Evolutionary conservation across 148 eudicot species (phyloP).

Genomic region (Suaeda aralocaspica): DNA sequence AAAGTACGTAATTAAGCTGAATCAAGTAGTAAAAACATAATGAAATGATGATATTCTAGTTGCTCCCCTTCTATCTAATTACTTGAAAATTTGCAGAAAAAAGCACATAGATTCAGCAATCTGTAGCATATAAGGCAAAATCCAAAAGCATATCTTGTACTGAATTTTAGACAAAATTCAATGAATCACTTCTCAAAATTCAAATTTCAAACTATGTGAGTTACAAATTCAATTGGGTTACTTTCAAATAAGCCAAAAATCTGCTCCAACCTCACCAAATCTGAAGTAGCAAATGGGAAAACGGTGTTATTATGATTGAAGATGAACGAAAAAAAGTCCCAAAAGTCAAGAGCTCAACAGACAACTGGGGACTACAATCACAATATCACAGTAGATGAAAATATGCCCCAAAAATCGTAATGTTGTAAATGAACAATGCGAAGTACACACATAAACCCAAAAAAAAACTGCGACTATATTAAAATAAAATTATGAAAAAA

Average conservation of each 20-base stretch:
- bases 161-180: constrained; percentile 4
- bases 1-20: constrained; percentile 13
- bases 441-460: constrained; percentile 7
- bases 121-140: neutral
- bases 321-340: constrained; percentile 16
- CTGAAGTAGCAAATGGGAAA: constrained; percentile 7
- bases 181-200: constrained; percentile 17
- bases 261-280: constrained; percentile 12
- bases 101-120: constrained; percentile 11
- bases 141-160: constrained; percentile 30
- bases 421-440: neutral
- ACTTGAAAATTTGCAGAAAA: constrained; percentile 3
- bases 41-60: constrained; percentile 1
- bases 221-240: constrained; percentile 19
- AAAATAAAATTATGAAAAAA: neutral
- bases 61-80: neutral
- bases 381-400: neutral
- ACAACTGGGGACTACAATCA: constrained; percentile 14
- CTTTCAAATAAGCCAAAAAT: neutral
- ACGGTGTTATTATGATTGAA: constrained; percentile 24
- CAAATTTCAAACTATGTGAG: constrained; percentile 7
- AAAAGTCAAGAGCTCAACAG: constrained; percentile 20
- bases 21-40: constrained; percentile 1
- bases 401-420: neutral
- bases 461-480: neutral